A percentile compares a stretch with the other conserved stretches of the same genome.
Evolutionary conservation across 140 eudicot genomes (phyloP).

Genomic region (Cichorium intybus): DNA sequence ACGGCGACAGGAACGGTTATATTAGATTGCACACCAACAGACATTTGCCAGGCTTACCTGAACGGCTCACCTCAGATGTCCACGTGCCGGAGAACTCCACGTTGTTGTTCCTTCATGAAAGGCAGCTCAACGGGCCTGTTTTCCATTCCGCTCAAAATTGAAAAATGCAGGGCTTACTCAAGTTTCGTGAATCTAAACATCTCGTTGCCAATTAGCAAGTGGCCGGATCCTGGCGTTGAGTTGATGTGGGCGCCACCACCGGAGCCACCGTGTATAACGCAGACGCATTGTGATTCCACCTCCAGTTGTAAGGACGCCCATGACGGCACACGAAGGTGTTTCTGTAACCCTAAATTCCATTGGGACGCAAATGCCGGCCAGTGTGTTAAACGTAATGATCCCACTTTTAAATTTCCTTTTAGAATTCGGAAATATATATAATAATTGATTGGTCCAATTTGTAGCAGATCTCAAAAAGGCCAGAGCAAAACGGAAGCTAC

Average conservation of each 20-base stretch:
- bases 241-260: conserved; percentile 55
- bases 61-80: conserved; percentile 29
- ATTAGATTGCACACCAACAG: conserved; percentile 49
- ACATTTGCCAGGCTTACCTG: conserved; percentile 50
- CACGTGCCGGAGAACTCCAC: conserved; percentile 32
- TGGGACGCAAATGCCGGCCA: conserved; percentile 50
- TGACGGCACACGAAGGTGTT: conserved; percentile 45
- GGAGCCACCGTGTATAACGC: conserved; percentile 56
- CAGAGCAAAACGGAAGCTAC: conserved; percentile 38
- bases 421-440: not conserved
- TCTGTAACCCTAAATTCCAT: conserved; percentile 15
- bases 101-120: conserved; percentile 52
- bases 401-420: not conserved
- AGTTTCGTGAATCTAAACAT: conserved; percentile 59
- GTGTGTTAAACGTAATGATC: conserved; percentile 37
- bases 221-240: conserved; percentile 42
- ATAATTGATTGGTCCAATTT: not conserved
- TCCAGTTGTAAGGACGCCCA: conserved; percentile 44
- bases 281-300: conserved; percentile 56
- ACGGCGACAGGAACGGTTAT: conserved; percentile 41
- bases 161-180: conserved; percentile 57
- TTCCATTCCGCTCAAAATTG: conserved; percentile 35
- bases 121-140: conserved; percentile 51
- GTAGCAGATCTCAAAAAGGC: conserved; percentile 21
- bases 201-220: conserved; percentile 34